Conservation (phyloP, 1,139 yeast species). For the Saccharomycopsis crataegensis region DNA sequence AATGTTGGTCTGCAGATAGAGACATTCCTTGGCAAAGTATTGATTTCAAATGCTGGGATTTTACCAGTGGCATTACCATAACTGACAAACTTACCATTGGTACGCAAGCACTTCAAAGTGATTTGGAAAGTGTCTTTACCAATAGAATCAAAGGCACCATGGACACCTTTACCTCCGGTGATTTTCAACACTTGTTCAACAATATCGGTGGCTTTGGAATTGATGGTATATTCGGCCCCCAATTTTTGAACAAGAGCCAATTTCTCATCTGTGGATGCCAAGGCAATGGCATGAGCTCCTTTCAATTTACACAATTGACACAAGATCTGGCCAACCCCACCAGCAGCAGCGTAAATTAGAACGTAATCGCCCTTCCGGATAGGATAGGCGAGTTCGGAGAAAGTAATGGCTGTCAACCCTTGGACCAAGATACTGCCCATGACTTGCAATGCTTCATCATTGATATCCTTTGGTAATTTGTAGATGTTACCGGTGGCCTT, state of each 20-base stretch:
- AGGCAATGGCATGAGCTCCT: constrained; percentile 80
- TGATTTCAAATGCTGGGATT: constrained; percentile 57
- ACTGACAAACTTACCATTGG: constrained; percentile 68
- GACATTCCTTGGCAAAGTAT: constrained; percentile 52
- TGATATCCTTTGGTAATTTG: constrained; percentile 42
- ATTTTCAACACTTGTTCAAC: constrained; percentile 52
- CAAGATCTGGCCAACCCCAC: constrained; percentile 76
- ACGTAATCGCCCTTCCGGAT: constrained; percentile 63
- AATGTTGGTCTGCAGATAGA: constrained; percentile 60
- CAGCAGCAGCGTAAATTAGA: constrained; percentile 88
- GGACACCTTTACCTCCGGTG: constrained; percentile 67
- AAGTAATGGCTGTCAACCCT: constrained; percentile 73
- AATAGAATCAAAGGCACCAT: constrained; percentile 69
- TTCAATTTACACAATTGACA: constrained; percentile 51
- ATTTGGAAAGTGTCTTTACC: constrained; percentile 73
- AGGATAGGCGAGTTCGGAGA: constrained; percentile 55
- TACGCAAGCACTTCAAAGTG: constrained; percentile 53
- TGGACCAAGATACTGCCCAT: constrained; percentile 62
- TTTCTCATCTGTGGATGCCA: constrained; percentile 71
- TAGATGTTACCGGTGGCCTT: constrained; percentile 31
- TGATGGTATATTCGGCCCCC: constrained; percentile 73
- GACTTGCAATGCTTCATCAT: constrained; percentile 41
- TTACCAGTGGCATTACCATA: constrained; percentile 88
- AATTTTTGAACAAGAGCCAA: constrained; percentile 48
- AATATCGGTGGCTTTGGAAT: constrained; percentile 50